Evolutionary conservation across 2,329 filamentous ascomycete species (phyloP).

Genomic region (Salinomyces thailandicus): DNA sequence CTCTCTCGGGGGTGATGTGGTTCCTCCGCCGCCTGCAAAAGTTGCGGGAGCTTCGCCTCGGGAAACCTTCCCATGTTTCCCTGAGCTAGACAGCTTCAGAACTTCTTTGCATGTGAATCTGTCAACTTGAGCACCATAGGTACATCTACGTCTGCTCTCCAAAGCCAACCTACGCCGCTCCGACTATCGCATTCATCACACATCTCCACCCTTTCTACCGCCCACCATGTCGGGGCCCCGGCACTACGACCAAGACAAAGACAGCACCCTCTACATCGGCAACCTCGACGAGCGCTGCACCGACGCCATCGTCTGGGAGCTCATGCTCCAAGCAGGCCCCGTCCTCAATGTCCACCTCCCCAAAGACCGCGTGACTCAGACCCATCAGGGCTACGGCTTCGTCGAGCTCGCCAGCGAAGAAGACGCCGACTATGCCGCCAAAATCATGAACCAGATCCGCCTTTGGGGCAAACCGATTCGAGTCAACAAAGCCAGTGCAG

Average conservation of each 20-base stretch:
- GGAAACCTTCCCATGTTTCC: not conserved
- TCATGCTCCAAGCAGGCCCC: slow-evolving; percentile 95
- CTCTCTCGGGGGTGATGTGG: not conserved
- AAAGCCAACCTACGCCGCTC: no score
- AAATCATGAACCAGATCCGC: slow-evolving; percentile 92
- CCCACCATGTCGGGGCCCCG: slow-evolving; percentile 57
- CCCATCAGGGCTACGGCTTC: slow-evolving; percentile 96
- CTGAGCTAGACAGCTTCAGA: not conserved
- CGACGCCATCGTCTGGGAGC: slow-evolving; percentile 85
- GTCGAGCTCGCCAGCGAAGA: slow-evolving; percentile 95
- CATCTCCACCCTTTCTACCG: slow-evolving; percentile 5
- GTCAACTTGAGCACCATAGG: no score
- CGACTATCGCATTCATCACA: no score
- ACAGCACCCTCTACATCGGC: slow-evolving; percentile 94
- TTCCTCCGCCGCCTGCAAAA: not conserved
- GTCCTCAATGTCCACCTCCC: slow-evolving; percentile 97
- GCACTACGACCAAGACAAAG: slow-evolving; percentile 95
- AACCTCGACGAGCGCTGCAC: slow-evolving; percentile 96
- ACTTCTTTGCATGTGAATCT: not conserved
- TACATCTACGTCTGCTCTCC: no score
- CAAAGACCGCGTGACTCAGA: slow-evolving; percentile 93
- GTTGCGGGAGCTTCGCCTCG: not conserved
- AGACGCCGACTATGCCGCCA: slow-evolving; percentile 91
- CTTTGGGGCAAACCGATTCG: slow-evolving; percentile 89
- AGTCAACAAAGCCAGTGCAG: slow-evolving; percentile 88